phyloP scores from a whole-genome alignment of 805 yeast species.

The Cyberlindnera suaveolens region DNA sequence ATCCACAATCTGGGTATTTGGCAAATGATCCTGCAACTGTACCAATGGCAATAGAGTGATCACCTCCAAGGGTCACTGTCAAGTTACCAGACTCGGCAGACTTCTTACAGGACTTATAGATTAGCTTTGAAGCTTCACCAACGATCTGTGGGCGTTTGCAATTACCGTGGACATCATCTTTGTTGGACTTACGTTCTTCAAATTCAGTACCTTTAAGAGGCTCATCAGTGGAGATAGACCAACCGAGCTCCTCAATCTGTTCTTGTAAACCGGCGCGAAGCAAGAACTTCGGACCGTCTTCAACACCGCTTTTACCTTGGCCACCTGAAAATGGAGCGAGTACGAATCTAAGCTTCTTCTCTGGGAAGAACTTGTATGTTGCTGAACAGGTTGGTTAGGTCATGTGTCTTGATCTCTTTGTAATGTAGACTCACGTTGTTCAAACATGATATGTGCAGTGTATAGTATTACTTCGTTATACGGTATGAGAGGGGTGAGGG shows the following conservation, averaged over 20 bases:
- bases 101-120: slow-evolving; percentile 53
- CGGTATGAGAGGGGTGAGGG: not conserved
- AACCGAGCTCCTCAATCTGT: slow-evolving; percentile 63
- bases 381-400: slow-evolving; percentile 10
- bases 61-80: slow-evolving; percentile 91
- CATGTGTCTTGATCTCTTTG: not conserved
- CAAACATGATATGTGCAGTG: not conserved
- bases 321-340: slow-evolving; percentile 96
- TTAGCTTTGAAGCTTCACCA: slow-evolving; percentile 57
- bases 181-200: slow-evolving; percentile 32
- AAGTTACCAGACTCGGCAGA: slow-evolving; percentile 46
- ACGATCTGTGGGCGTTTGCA: slow-evolving; percentile 76
- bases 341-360: slow-evolving; percentile 59
- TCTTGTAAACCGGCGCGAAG: slow-evolving; percentile 62
- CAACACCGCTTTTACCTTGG: slow-evolving; percentile 91
- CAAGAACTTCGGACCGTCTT: slow-evolving; percentile 82
- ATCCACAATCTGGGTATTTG: slow-evolving; percentile 78
- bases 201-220: slow-evolving; percentile 49
- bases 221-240: slow-evolving; percentile 50
- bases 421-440: not conserved
- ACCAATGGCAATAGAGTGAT: slow-evolving; percentile 93
- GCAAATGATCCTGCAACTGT: slow-evolving; percentile 81
- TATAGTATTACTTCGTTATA: not conserved
- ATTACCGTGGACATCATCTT: slow-evolving; percentile 46
- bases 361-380: slow-evolving; percentile 47